Evolutionary conservation across 805 yeast species (phyloP), one percentile per base, ranked within the genome.

Genomic region (Candida broadrunensis): DNA sequence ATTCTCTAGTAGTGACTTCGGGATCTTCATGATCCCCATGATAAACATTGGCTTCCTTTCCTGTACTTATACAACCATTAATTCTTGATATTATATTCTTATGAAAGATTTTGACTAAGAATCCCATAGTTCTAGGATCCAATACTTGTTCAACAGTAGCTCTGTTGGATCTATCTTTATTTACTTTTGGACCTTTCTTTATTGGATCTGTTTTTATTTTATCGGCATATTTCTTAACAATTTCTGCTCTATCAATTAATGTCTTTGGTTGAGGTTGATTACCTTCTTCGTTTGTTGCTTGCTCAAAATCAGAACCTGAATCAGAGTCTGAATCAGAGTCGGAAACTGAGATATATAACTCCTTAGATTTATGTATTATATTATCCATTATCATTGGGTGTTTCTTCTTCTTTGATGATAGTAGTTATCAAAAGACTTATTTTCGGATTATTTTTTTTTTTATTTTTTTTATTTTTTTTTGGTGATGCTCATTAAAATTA

Each of bases 31-130:
- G 91, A 50, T 67, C 72, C 14, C 72, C 75, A 46, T 69, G 75
- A 59, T 93, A 93, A 0, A 93, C 97, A 56, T 93, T 93, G n/a
- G 99, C 99, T 63, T 93, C 99, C 61, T 93, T 93, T 36, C 99
- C 99, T 0, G 99, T 93, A 53, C 93, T 82, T 36, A 93, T 73
- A 60, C 98, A 93, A 11, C 99, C 99, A 52, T 90, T 88, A 53
- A 93, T 83, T 50, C 85, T 80, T 2, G 93, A 80, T 25, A 93
- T 79, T 5, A 87, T 76, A 3, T 96, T 96, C 51, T 86, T 83
- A 55, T 82, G 86, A 61, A 88, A 83, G 60, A 93, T 72, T 46
- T 87, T 88, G 39, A 83, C 81, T 40, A 93, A 70, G 55, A 91
- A 91, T 52, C 80, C 72, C 68, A 90, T 73, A 0, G 99, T 93